Evolutionary conservation across 148 eudicot genomes (phyloP).

Genomic region (Bassia scoparia): DNA sequence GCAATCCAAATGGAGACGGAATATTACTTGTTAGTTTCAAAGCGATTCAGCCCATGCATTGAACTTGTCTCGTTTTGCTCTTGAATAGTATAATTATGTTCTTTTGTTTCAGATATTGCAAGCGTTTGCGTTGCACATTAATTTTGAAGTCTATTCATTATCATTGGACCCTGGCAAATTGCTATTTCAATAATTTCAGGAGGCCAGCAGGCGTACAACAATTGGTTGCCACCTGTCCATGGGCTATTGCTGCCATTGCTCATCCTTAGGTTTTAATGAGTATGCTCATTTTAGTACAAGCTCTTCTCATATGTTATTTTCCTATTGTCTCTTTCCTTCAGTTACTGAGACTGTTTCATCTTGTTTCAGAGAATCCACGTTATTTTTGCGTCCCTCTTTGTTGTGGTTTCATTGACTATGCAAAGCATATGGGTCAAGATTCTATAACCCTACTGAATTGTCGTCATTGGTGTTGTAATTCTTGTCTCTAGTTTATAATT

Average conservation of each 20-base stretch:
- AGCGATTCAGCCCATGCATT: conserved; percentile 98
- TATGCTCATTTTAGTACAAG: conserved; percentile 82
- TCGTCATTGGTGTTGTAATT: conserved; percentile 80
- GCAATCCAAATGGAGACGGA: conserved; percentile 89
- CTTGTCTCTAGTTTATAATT: not conserved
- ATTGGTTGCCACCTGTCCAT: conserved; percentile 99
- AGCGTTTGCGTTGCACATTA: not conserved
- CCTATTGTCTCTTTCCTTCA: not conserved
- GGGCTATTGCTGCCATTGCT: conserved; percentile 85
- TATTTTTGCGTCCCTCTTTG: conserved; percentile 72
- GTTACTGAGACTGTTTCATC: conserved; percentile 7
- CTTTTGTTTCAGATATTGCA: not conserved
- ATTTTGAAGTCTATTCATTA: not conserved
- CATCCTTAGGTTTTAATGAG: conserved; percentile 88
- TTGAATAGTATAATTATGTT: not conserved
- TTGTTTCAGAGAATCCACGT: conserved; percentile 80
- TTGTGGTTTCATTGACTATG: conserved; percentile 63
- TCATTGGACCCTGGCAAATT: not conserved
- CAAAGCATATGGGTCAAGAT: conserved; percentile 96
- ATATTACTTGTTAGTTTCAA: conserved; percentile 89
- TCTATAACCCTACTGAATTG: conserved; percentile 73
- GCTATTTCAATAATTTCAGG: conserved; percentile 44
- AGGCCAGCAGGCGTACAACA: conserved; percentile 89
- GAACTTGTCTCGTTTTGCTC: conserved; percentile 15
- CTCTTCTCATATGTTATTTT: conserved; percentile 2